These are phyloP conservation scores for Cyathus striatus DNA, from an alignment of 768 basidiomycete genomes.

Conservation along the genomic window DNA sequence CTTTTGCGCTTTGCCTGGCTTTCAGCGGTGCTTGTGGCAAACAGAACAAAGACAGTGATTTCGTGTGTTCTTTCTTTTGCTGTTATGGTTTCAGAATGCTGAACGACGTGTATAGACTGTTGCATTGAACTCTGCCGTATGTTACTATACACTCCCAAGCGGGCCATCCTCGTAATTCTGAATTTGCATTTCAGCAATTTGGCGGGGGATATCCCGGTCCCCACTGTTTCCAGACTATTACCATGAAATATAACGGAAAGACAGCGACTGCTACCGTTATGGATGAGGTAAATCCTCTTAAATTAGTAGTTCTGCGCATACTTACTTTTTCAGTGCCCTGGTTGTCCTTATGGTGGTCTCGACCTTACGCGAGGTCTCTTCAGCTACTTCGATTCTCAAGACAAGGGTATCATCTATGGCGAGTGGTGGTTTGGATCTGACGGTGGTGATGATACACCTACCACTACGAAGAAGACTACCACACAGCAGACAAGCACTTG, in stretches of 20 bases:
- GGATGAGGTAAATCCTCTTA: slow-evolving; percentile 45
- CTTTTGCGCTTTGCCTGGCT: too few relatives aligned
- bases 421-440: slow-evolving; percentile 36
- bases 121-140: slow-evolving; percentile 34
- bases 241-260: slow-evolving; percentile 56
- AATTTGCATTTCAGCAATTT: slow-evolving; percentile 49
- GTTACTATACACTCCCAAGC: slow-evolving; percentile 6
- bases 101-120: slow-evolving; percentile 38
- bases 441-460: slow-evolving; percentile 8
- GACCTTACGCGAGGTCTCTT: slow-evolving; percentile 60
- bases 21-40: slow-evolving; percentile 27
- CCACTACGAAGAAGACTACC: slow-evolving; percentile 9
- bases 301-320: background rate
- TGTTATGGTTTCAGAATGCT: background rate
- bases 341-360: slow-evolving; percentile 55
- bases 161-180: background rate
- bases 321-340: slow-evolving; percentile 45
- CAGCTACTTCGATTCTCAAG: slow-evolving; percentile 37
- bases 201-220: slow-evolving; percentile 32
- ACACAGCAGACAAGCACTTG: slow-evolving; percentile 7
- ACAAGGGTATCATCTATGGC: slow-evolving; percentile 43
- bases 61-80: slow-evolving; percentile 14
- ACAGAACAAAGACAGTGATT: slow-evolving; percentile 18
- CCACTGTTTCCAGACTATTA: slow-evolving; percentile 58
- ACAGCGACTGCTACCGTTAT: slow-evolving; percentile 50